Evolutionary conservation across 2,329 filamentous ascomycete species (phyloP), one percentile per base, ranked within the genome.

Genomic region (Ascochyta rabiei): DNA sequence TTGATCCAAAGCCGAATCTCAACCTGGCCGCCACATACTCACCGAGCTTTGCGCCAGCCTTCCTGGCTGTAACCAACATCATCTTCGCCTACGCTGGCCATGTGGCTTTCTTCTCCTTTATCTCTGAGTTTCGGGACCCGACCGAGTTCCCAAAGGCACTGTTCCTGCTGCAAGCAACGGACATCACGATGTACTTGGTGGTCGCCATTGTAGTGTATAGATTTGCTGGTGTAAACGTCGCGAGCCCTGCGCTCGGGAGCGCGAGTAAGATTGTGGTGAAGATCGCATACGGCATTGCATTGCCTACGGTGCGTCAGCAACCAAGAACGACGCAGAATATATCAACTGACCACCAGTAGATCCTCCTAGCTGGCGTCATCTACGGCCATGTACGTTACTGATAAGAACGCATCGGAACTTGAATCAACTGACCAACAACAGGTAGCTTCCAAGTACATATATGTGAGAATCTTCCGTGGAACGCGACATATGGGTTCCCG

Each of bases 331-430:
- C n/a, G 4, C 26, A 13, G 23, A 26, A 16, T 6, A 35, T 3
- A 23, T n/a, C 10, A n/a, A 34, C 45, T 54, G 45, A 54, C 13
- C 16, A 15, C 10, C 28, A 7, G 4, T 9, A 63, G 19, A 89
- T 89, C 56, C 77, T 90, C 42, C 84, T 90, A 43, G 86, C 87
- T 0, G 88, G 86, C 53, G 86, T 89, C 6, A 88, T 90, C 59
- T 86, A 88, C 66, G 86, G 83, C 18, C 84, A 88, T 59, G 83
- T 89, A 18, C 6, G 33, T 34, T 19, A 8, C n/a, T 35, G 10
- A 5, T 12, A 16, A 18, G 2, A 16, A 18, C 12, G n/a, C 8
- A 10, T 13, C 6, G n/a, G 9, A 16, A 9, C 18, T 18, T 12
- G n/a, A 35, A 9, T 9, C n/a, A 9, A 35, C n/a, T 19, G 28